A percentile compares a stretch with the other conserved stretches of the same genome.
These are phyloP conservation scores for Arabidopsis suecica DNA, from an alignment of 345 rosid genomes.

Conservation along the genomic window DNA sequence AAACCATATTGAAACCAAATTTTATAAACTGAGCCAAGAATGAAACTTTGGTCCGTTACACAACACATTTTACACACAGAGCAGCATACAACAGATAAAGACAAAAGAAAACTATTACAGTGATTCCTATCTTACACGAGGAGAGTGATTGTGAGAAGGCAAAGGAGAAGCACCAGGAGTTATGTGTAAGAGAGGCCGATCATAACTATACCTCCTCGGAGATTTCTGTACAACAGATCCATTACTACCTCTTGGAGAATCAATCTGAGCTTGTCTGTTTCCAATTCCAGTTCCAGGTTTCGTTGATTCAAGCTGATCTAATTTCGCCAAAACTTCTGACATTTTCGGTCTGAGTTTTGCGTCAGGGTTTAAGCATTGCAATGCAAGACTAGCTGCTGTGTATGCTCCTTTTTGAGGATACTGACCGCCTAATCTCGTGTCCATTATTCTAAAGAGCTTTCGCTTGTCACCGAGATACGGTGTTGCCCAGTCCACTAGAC, in stretches of 20 bases:
- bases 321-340: conserved; percentile 75
- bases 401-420: conserved; percentile 89
- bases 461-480: conserved; percentile 89
- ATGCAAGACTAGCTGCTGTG: conserved; percentile 80
- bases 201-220: conserved; percentile 57
- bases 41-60: neutral
- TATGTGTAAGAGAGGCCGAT: conserved; percentile 57
- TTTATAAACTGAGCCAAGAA: neutral
- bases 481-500: conserved; percentile 92
- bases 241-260: conserved; percentile 45
- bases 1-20: neutral
- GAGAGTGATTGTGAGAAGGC: conserved; percentile 62
- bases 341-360: conserved; percentile 83
- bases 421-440: conserved; percentile 92
- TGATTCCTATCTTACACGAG: conserved; percentile 49
- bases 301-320: conserved; percentile 65
- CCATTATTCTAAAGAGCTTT: conserved; percentile 90
- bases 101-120: neutral
- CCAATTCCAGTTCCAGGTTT: conserved; percentile 34
- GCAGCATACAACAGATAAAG: conserved; percentile 25
- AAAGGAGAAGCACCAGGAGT: conserved; percentile 70
- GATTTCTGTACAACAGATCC: conserved; percentile 55
- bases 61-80: conserved; percentile 22
- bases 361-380: conserved; percentile 66
- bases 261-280: conserved; percentile 34